phyloP scores from a whole-genome alignment of 371 early-diverging fungal genomes.

The Nematocida ausubeli region DNA sequence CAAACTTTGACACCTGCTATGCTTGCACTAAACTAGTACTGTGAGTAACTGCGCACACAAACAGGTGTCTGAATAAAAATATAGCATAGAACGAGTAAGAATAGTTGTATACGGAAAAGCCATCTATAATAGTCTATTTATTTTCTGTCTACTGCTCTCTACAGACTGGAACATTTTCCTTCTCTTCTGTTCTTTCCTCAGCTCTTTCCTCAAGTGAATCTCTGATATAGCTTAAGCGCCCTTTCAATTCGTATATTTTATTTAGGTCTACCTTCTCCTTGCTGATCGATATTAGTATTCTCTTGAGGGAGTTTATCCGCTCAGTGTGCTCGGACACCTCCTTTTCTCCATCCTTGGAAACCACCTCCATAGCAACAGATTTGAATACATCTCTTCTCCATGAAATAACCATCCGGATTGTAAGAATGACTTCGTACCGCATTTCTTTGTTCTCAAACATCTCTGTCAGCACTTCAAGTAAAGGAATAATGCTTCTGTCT shows the following conservation, averaged over 20 bases:
- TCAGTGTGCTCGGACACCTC: neutral
- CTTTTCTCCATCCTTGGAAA: neutral
- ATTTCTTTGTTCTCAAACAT: conserved; percentile 51
- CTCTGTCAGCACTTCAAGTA: conserved; percentile 33
- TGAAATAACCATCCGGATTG: conserved; percentile 5
- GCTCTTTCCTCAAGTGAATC: conserved; percentile 28
- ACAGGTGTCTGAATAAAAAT: too few species aligned
- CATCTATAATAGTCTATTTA: neutral
- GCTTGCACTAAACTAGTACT: too few species aligned
- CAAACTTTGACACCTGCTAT: too few species aligned
- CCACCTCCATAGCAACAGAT: neutral
- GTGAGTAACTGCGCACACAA: too few species aligned
- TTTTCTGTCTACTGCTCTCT: conserved; percentile 37
- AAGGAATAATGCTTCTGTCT: conserved; percentile 2
- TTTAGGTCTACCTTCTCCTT: conserved; percentile 53
- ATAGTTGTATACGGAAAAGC: neutral
- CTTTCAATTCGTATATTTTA: conserved; percentile 49
- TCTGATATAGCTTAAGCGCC: conserved; percentile 13
- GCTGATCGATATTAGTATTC: conserved; percentile 19
- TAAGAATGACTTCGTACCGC: conserved; percentile 27
- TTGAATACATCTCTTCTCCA: conserved; percentile 44
- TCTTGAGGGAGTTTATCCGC: conserved; percentile 4
- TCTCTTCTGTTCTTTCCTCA: conserved; percentile 8
- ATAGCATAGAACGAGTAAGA: too few species aligned
- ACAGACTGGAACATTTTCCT: conserved; percentile 53